Evolutionary conservation across 2,329 filamentous ascomycete species (phyloP).

Genomic region (Lachnellula suecica): DNA sequence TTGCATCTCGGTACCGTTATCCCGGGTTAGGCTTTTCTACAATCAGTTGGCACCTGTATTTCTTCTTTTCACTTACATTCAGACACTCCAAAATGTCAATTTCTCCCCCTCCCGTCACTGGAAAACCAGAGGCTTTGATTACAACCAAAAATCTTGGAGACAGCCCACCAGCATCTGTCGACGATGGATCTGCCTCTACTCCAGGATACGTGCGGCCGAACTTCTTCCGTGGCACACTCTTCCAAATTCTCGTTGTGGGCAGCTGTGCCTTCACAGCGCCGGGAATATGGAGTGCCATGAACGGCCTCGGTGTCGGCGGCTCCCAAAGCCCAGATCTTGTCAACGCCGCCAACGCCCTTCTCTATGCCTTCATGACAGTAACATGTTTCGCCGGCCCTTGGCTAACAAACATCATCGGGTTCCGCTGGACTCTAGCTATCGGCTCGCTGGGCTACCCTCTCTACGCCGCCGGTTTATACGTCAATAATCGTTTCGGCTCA

Average conservation of each 20-base stretch:
- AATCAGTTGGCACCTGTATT: too few relatives aligned
- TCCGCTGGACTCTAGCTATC: constrained; percentile 67
- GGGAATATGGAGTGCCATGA: constrained; percentile 73
- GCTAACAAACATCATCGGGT: constrained; percentile 61
- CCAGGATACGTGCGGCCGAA: constrained; percentile 35
- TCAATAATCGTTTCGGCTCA: constrained; percentile 66
- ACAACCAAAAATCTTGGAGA: too few relatives aligned
- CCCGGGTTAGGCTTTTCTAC: too few relatives aligned
- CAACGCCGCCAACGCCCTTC: constrained; percentile 65
- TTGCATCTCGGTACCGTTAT: too few relatives aligned
- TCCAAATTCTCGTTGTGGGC: constrained; percentile 69
- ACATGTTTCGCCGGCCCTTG: constrained; percentile 49
- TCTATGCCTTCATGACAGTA: constrained; percentile 48
- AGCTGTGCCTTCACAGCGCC: constrained; percentile 68
- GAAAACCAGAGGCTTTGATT: too few relatives aligned
- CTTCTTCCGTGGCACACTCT: constrained; percentile 70
- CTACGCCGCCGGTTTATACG: constrained; percentile 68
- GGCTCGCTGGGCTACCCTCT: constrained; percentile 71
- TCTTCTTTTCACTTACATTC: too few relatives aligned
- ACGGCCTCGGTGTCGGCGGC: constrained; percentile 68
- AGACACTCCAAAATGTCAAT: too few relatives aligned
- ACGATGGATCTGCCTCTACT: not conserved
- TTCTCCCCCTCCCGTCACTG: too few relatives aligned
- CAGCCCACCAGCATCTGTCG: not conserved
- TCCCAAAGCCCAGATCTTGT: constrained; percentile 62